These are phyloP conservation scores for Phialocephala sp. DNA, from an alignment of 2,329 filamentous ascomycete genomes.

Conservation along the genomic window DNA sequence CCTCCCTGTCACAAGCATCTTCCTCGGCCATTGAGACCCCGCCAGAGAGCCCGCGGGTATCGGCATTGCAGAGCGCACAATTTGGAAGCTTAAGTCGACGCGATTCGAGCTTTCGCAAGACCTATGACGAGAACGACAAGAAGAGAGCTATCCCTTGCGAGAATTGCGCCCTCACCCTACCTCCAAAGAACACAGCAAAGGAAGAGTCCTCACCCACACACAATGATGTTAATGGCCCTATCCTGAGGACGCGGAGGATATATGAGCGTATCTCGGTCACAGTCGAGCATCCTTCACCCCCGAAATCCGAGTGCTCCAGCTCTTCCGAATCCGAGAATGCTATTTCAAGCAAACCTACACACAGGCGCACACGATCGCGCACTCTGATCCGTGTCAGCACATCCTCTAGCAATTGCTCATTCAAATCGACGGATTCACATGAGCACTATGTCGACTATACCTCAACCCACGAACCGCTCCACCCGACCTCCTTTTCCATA, in stretches of 20 bases:
- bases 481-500: slow-evolving; percentile 68
- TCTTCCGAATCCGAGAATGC: slow-evolving; percentile 39
- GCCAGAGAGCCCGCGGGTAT: slow-evolving; percentile 59
- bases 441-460: slow-evolving; percentile 72
- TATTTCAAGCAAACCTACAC: slow-evolving; percentile 28
- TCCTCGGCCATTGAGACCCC: slow-evolving; percentile 60
- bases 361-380: slow-evolving; percentile 28
- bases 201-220: slow-evolving; percentile 34
- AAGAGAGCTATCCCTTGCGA: slow-evolving; percentile 69
- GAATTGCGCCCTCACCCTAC: slow-evolving; percentile 71
- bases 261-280: slow-evolving; percentile 60
- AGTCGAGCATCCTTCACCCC: slow-evolving; percentile 35
- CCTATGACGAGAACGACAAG: slow-evolving; percentile 69
- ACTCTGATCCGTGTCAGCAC: slow-evolving; percentile 31
- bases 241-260: slow-evolving; percentile 64
- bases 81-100: slow-evolving; percentile 47
- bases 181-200: slow-evolving; percentile 48
- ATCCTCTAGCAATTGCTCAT: slow-evolving; percentile 44
- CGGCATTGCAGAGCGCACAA: slow-evolving; percentile 44
- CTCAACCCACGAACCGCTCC: slow-evolving; percentile 68
- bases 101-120: slow-evolving; percentile 65
- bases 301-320: slow-evolving; percentile 38
- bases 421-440: slow-evolving; percentile 56
- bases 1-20: slow-evolving; percentile 43
- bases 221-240: slow-evolving; percentile 51